Conservation (phyloP, 352 stramenopile genomes). For the Elongisporangium anandrum region DNA sequence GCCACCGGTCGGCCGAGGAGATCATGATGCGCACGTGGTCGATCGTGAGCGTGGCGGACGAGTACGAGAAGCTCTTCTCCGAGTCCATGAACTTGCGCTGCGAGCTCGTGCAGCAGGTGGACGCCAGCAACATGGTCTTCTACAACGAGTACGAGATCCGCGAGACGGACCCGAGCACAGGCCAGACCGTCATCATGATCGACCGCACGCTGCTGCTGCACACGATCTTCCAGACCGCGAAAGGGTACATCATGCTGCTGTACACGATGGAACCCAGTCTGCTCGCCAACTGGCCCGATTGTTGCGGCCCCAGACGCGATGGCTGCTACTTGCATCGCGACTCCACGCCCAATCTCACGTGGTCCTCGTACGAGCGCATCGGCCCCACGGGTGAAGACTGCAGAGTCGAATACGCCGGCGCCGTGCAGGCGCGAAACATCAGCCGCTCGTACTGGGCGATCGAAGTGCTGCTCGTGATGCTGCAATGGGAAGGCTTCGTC, state of each 20-base stretch:
- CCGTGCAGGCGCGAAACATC: constrained; percentile 25
- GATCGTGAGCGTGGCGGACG: background rate
- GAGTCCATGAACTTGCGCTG: constrained; percentile 3
- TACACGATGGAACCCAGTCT: background rate
- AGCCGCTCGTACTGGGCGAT: constrained; percentile 44
- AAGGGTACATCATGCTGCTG: background rate
- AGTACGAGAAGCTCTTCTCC: background rate
- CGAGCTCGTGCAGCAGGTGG: constrained; percentile 5
- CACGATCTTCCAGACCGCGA: background rate
- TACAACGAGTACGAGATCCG: constrained; percentile 3
- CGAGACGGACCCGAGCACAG: background rate
- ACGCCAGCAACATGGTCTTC: constrained; percentile 6
- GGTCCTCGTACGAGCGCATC: background rate
- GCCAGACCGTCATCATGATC: background rate
- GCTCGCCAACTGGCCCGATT: background rate
- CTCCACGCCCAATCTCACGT: background rate
- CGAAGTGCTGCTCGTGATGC: constrained; percentile 39
- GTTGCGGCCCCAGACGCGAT: background rate
- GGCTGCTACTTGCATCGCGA: background rate
- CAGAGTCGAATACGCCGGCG: constrained; percentile 30
- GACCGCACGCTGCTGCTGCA: background rate
- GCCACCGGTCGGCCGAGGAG: background rate
- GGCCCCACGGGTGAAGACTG: constrained; percentile 16
- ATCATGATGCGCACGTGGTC: constrained; percentile 4
- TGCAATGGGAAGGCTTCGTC: constrained; percentile 37